These are phyloP conservation scores for Scedosporium apiospermum DNA, from an alignment of 2,329 filamentous ascomycete genomes.

Conservation along the genomic window DNA sequence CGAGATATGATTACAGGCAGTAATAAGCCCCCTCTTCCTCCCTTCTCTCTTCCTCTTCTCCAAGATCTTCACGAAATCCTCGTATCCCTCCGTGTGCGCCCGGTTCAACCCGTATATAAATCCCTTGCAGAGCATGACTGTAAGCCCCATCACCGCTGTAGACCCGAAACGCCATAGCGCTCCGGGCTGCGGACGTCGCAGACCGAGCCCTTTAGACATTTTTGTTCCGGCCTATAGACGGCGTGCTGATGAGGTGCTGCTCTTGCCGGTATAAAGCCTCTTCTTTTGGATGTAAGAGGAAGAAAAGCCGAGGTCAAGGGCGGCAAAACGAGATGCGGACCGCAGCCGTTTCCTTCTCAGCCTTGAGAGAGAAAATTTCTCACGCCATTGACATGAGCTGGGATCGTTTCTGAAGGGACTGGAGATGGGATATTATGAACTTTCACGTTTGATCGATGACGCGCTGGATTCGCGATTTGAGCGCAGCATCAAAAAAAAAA, in stretches of 20 bases:
- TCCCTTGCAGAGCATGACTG: slow-evolving; percentile 58
- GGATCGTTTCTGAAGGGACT: neutral
- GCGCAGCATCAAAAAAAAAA: neutral
- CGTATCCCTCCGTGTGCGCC: slow-evolving; percentile 67
- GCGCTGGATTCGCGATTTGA: neutral
- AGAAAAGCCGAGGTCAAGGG: neutral
- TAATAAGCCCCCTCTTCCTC: slow-evolving; percentile 70
- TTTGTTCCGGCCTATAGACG: too few relatives aligned
- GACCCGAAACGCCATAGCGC: slow-evolving; percentile 65
- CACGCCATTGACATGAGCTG: neutral
- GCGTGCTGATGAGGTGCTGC: too few relatives aligned
- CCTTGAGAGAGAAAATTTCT: neutral
- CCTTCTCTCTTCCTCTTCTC: slow-evolving; percentile 59
- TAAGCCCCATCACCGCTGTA: slow-evolving; percentile 63
- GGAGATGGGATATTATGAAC: neutral
- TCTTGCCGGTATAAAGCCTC: too few relatives aligned
- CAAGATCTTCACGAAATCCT: slow-evolving; percentile 64
- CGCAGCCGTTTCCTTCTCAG: neutral
- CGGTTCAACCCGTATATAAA: slow-evolving; percentile 70
- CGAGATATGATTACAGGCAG: slow-evolving; percentile 42
- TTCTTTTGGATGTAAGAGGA: neutral
- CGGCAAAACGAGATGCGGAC: neutral
- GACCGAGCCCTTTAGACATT: neutral
- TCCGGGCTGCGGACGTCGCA: slow-evolving; percentile 34
- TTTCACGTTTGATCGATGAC: neutral